These are phyloP conservation scores for Alternaria arborescens DNA, from an alignment of 2,329 filamentous ascomycete genomes.

Conservation along the genomic window DNA sequence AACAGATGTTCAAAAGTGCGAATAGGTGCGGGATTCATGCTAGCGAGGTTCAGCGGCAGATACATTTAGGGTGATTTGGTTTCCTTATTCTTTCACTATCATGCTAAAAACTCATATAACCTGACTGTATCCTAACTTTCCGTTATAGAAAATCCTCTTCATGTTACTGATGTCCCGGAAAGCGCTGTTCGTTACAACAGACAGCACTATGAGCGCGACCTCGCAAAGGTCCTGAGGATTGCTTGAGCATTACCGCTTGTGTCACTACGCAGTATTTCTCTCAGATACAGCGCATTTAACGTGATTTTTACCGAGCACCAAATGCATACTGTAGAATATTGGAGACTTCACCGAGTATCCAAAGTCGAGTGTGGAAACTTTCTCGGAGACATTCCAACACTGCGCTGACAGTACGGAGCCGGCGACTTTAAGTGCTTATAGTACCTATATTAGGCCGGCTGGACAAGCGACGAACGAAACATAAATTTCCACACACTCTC, in stretches of 20 bases:
- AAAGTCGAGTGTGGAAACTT: not conserved
- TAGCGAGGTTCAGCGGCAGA: no score
- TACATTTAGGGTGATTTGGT: no score
- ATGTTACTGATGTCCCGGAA: not conserved
- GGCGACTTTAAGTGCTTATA: not conserved
- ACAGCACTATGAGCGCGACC: not conserved
- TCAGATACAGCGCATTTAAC: no score
- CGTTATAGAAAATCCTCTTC: not conserved
- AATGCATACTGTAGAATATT: not conserved
- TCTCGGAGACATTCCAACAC: conserved; percentile 1
- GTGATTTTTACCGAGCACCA: not conserved
- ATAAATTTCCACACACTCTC: not conserved
- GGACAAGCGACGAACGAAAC: not conserved
- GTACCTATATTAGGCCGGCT: not conserved
- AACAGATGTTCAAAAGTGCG: no score
- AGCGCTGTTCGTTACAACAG: not conserved
- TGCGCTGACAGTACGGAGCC: not conserved
- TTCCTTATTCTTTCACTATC: no score
- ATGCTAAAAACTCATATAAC: no score
- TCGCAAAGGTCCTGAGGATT: not conserved
- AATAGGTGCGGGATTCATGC: no score
- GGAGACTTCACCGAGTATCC: not conserved
- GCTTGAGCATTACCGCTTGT: no score
- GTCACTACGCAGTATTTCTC: not conserved
- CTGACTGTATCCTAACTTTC: no score